Base-by-base conservation (phyloP, 2,329 filamentous ascomycete genomes). In the Fusarium sp. region DNA sequence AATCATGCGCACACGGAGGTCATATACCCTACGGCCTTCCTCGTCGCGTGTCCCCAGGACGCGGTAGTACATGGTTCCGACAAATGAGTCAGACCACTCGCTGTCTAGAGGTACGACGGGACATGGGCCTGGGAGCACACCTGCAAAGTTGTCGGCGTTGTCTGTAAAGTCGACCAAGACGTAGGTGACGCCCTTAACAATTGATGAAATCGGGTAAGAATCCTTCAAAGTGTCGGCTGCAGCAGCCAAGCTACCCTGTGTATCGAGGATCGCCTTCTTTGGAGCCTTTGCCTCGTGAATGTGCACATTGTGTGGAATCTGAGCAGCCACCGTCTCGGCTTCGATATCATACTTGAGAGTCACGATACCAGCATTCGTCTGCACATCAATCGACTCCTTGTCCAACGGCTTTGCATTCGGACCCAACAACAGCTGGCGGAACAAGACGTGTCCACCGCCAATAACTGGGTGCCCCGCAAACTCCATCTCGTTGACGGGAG, bases 401-500 rank as follows among this genome's bases (percentile, higher is more conserved):
- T 18, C 31, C 22, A 59, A 5, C 8, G 56, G 56, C 22, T 59
- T 37, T 2, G 56, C 24, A 1, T 31, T 18, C 10, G 39, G 18
- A 6, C 56, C 48, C 1, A 48, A 39, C 0, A 67, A 56, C 6
- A 72, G 57, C 13, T 33, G 56, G 20, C 62, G 64, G 41, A 73
- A 73, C n/a, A 73, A 24, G 20, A 45, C 67, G 58, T 72, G 67
- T 4, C 70, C 70, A 39, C 67, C 64, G 9, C 70, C 70, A 52
- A 72, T 68, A 43, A 72, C 57, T 4, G 70, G 70, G 24, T 72
- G 70, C 3, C 70, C 70, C 9, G 70, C 70, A 63, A 72, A 72
- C 24, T 71, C 67, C 70, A 72, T 72, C 41, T 72, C 70, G 29
- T 72, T 72, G 39, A 71, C 67, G 0, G 68, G 68, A 6, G 67